phyloP scores from a whole-genome alignment of 1,284 basidiomycete species.

The Boletus smithii region DNA sequence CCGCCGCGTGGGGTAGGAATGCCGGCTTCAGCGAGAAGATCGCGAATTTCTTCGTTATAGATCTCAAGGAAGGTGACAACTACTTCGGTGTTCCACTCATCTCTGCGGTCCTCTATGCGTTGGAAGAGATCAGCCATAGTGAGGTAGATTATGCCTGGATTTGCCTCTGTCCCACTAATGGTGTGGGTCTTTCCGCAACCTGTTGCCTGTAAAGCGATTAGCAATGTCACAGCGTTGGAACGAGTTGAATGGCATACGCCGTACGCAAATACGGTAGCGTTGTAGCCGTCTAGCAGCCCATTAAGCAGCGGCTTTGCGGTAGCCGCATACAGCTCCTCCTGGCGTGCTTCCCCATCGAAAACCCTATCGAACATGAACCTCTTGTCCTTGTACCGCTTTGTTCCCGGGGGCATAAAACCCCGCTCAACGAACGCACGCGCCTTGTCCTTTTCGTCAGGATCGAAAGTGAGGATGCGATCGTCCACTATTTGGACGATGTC shows the following conservation, averaged over 20 bases:
- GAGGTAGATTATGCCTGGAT: conserved; percentile 91
- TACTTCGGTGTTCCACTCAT: conserved; percentile 81
- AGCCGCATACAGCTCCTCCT: conserved; percentile 82
- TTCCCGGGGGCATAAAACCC: conserved; percentile 79
- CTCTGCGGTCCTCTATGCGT: conserved; percentile 78
- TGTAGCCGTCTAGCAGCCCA: conserved; percentile 89
- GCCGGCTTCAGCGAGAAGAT: conserved; percentile 80
- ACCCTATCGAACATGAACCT: conserved; percentile 95
- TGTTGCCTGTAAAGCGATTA: conserved; percentile 66
- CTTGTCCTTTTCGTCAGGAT: conserved; percentile 84
- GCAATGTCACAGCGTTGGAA: conserved; percentile 11
- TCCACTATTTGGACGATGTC: conserved; percentile 78
- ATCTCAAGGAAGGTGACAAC: conserved; percentile 94
- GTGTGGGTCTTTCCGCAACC: conserved; percentile 98
- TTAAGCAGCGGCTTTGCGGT: conserved; percentile 82
- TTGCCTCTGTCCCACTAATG: conserved; percentile 83
- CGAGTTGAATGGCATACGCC: conserved; percentile 62
- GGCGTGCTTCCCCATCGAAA: conserved; percentile 74
- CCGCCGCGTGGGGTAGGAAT: conserved; percentile 69
- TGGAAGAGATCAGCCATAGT: conserved; percentile 97
- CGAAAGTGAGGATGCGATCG: conserved; percentile 90
- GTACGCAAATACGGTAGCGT: conserved; percentile 96
- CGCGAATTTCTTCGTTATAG: conserved; percentile 97
- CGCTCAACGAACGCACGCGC: conserved; percentile 72
- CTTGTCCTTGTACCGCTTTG: conserved; percentile 88